Conservation (phyloP, 768 basidiomycete genomes). For the Leccinum fibrillosum region DNA sequence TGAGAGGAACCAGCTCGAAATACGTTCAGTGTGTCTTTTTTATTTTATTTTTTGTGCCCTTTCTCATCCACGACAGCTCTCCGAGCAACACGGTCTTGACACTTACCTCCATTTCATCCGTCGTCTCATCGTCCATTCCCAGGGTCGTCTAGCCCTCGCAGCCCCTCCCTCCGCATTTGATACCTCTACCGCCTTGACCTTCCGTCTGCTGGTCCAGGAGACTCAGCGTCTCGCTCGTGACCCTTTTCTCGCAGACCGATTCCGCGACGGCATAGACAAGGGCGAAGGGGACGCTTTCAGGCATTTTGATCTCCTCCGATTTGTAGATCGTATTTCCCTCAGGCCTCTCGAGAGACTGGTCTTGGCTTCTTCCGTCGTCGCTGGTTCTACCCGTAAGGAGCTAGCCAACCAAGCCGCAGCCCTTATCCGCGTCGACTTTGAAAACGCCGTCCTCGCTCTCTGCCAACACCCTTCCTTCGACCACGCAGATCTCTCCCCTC, state of each 20-base stretch:
- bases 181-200: slow-evolving; percentile 73
- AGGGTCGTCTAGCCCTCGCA: slow-evolving; percentile 60
- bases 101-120: slow-evolving; percentile 98
- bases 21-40: slow-evolving; percentile 75
- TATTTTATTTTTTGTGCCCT: slow-evolving; percentile 6
- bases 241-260: slow-evolving; percentile 86
- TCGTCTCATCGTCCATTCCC: slow-evolving; percentile 87
- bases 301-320: slow-evolving; percentile 79
- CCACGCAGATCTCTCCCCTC: slow-evolving; percentile 70
- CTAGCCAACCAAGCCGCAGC: slow-evolving; percentile 55
- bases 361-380: slow-evolving; percentile 70
- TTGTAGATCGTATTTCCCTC: slow-evolving; percentile 77
- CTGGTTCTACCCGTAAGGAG: slow-evolving; percentile 58
- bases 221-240: slow-evolving; percentile 86
- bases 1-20: slow-evolving; percentile 90
- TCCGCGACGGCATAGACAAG: slow-evolving; percentile 86
- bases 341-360: slow-evolving; percentile 78
- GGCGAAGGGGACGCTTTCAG: slow-evolving; percentile 83
- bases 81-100: slow-evolving; percentile 95
- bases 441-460: slow-evolving; percentile 69
- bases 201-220: slow-evolving; percentile 84
- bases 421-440: slow-evolving; percentile 75
- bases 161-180: slow-evolving; percentile 65
- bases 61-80: slow-evolving; percentile 57
- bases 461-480: slow-evolving; percentile 82